These are phyloP conservation scores for Arachis monticola DNA, from an alignment of 331 rosid species.

Conservation along the genomic window DNA sequence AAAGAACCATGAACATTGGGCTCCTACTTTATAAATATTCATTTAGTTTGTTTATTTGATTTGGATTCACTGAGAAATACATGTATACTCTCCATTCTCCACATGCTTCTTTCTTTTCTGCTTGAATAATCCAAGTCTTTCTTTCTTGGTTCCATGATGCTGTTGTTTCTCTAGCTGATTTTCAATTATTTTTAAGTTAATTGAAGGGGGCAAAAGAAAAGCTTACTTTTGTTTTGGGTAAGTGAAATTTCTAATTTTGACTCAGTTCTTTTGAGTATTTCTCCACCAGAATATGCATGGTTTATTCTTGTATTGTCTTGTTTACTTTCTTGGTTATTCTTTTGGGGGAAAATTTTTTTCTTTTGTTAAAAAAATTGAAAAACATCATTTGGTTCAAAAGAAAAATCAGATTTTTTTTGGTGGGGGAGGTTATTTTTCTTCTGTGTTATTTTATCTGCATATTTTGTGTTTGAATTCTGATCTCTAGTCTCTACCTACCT, in stretches of 20 bases:
- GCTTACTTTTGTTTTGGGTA: background rate
- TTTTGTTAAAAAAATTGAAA: too few relatives aligned
- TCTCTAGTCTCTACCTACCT: background rate
- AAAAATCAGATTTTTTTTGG: background rate
- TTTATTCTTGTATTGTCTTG: constrained; percentile 21
- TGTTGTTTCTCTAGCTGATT: background rate
- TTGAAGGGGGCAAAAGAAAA: background rate
- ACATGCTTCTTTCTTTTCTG: background rate
- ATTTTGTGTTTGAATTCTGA: constrained; percentile 11
- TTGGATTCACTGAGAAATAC: constrained; percentile 18
- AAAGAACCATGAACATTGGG: background rate
- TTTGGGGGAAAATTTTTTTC: background rate
- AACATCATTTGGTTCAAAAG: background rate
- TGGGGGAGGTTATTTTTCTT: background rate
- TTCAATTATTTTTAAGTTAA: background rate
- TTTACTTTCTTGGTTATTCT: background rate
- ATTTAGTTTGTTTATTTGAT: constrained; percentile 1
- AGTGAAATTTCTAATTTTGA: background rate
- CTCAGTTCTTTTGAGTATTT: constrained; percentile 3
- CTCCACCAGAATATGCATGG: constrained; percentile 10
- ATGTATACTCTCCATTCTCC: constrained; percentile 1
- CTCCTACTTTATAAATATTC: background rate
- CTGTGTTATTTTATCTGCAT: background rate
- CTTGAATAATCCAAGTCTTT: constrained; percentile 1
- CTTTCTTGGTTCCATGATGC: background rate